Percentiles rank a stretch among this genome's conserved stretches.
phyloP scores from a whole-genome alignment of 768 basidiomycete genomes.

The Chalciporus chontae region DNA sequence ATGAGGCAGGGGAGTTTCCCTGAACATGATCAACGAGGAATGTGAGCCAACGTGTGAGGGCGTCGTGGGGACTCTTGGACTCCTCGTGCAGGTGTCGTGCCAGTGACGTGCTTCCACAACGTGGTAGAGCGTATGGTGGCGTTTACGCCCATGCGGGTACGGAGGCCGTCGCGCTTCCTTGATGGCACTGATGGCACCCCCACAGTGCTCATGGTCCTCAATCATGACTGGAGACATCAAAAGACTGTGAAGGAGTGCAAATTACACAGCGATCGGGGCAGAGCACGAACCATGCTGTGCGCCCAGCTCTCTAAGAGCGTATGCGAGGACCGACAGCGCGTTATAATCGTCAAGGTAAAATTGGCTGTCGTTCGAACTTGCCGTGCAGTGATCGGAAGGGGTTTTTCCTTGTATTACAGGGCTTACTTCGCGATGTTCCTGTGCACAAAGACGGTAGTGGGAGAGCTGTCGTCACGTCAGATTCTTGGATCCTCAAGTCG shows the following conservation, averaged over 20 bases:
- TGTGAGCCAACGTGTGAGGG: constrained; percentile 67
- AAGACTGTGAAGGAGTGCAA: background rate
- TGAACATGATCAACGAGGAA: constrained; percentile 58
- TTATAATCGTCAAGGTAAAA: constrained; percentile 68
- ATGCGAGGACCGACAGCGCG: constrained; percentile 65
- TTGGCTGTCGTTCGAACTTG: constrained; percentile 49
- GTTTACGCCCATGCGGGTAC: background rate
- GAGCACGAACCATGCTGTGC: constrained; percentile 67
- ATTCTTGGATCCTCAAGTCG: constrained; percentile 84
- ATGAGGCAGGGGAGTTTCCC: constrained; percentile 34
- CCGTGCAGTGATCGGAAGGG: background rate
- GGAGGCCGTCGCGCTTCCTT: constrained; percentile 2
- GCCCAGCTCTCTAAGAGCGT: constrained; percentile 63
- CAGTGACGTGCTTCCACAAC: constrained; percentile 13
- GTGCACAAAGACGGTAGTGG: constrained; percentile 82
- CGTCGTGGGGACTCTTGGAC: constrained; percentile 35
- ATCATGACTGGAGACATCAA: constrained; percentile 52
- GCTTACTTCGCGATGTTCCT: constrained; percentile 85
- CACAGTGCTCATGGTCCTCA: constrained; percentile 82
- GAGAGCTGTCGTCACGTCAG: constrained; percentile 59
- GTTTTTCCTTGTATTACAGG: background rate
- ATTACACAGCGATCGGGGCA: background rate
- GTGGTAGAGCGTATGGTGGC: constrained; percentile 14
- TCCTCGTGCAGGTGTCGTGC: constrained; percentile 17
- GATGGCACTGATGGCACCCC: constrained; percentile 54